Base-by-base conservation (phyloP, 2,329 filamentous ascomycete species). In the Trichoderma asperellum region DNA sequence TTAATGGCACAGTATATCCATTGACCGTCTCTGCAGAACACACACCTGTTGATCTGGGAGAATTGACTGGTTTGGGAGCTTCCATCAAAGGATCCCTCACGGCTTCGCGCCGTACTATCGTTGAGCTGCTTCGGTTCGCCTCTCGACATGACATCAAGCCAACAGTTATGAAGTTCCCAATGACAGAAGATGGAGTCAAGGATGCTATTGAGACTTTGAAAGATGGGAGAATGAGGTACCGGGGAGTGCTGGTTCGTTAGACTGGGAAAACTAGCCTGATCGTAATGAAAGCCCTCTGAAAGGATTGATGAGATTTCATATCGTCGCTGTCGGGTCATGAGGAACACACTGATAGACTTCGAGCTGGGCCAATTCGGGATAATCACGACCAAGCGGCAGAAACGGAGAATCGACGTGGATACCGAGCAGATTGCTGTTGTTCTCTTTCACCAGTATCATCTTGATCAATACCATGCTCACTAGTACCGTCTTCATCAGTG, bases 261-360 rank as follows among this genome's bases (percentile, higher is more conserved):
- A 60, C 18, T 1, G n/a, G 24, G 14, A 37, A 37, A n/a, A 18
- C 5, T 47, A 8, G 40, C 6, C 16, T n/a, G 40, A 47, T 47
- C 40, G n/a, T n/a, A 47, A 47, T n/a, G 5, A 18, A 47, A 8
- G 18, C 18, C 18, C 18, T n/a, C 35, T 35, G 14, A 2, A 70
- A 12, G 34, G 70, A 69, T 55, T 71, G 61, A 1, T 37, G 12
- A 18, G 1, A 7, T 16, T 35, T 34, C 62, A 71, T 12, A 68
- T 58, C 29, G 68, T 71, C 14, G 70, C 55, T 12, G 63, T 32
- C 0, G 47, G 27, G n/a, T 58, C 61, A 12, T 71, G 70, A n/a
- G 70, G 24, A 24, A 67, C 4, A 69, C 66, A 2, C 57, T 69
- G 66, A 24, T 57, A 71, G 21, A 71, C 60, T 24, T 69, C 70